Base-by-base conservation (phyloP, 2,329 filamentous ascomycete genomes). In the Arthrinium phaeospermum region DNA sequence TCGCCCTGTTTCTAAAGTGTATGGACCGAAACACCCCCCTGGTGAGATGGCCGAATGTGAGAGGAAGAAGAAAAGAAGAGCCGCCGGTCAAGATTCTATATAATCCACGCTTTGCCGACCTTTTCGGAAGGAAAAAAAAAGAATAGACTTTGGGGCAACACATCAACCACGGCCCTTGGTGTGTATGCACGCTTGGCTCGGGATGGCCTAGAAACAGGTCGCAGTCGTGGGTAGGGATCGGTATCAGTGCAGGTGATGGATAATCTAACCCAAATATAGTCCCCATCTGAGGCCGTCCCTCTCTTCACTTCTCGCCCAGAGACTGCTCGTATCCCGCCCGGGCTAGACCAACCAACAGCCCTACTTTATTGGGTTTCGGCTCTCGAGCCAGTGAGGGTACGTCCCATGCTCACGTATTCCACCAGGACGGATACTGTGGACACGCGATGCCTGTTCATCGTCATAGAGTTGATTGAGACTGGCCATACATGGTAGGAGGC, bases 1-100 rank as follows among this genome's bases (percentile, higher is more conserved):
- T 61, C 53, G 30, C 16, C 34, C n/a, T 64, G 57, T 64, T 64
- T 64, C 57, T 64, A n/a, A 22, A 41, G 57, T 24, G 57, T 41
- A 41, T 64, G 34, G 57, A 37, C 57, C 57, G 57, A 64, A 41
- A 41, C 57, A 37, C 57, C 57, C 57, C 51, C 57, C 57, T 41
- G 57, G 34, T n/a, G 57, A n/a, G 34, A 64, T 24, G 57, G 34
- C 34, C 13, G 34, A 41, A 24, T 22, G 34, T 41, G 34, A 34
- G 41, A 64, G 8, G 41, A 12, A 22, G 57, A 64, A 41, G 57
- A 41, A 61, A 64, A 37, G 53, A 41, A 64, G 19, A 64, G 30
- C 34, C 41, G 57, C 19, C 19, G 34, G 34, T 22, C 57, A 64
- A 19, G 30, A 64, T 64, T 34, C 57, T 64, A 64, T 64, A 41